Percentiles rank a stretch among this genome's conserved stretches.
Evolutionary conservation across 1,284 basidiomycete genomes (phyloP).

Genomic region (Moniliophthora roreri): DNA sequence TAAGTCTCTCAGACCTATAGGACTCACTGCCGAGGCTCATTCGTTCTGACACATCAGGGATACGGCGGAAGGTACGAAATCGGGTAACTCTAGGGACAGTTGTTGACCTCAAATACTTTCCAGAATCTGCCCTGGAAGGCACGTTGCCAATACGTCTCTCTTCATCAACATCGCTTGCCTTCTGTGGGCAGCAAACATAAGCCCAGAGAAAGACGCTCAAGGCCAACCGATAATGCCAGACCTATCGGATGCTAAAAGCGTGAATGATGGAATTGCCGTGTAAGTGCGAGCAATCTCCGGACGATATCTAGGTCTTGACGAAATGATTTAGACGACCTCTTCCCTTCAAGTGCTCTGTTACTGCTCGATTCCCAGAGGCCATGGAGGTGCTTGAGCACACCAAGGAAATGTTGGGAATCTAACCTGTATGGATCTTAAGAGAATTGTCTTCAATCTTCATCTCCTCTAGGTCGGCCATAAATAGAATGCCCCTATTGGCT

Average conservation of each 20-base stretch:
- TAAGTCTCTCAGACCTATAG: not conserved
- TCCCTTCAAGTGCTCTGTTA: not conserved
- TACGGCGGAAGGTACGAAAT: not conserved
- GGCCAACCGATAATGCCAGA: not conserved
- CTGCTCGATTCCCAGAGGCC: constrained; percentile 2
- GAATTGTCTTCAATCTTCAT: no score
- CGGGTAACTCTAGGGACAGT: not conserved
- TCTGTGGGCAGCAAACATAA: constrained; percentile 2
- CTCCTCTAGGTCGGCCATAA: no score
- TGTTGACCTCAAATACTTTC: not conserved
- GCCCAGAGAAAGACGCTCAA: not conserved
- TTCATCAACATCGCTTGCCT: constrained; percentile 7
- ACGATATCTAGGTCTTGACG: not conserved
- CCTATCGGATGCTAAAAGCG: not conserved
- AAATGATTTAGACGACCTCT: not conserved
- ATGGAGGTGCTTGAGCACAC: not conserved
- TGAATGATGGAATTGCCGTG: constrained; percentile 4
- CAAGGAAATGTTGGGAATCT: no score
- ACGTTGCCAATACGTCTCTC: constrained; percentile 4
- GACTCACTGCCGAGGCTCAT: not conserved
- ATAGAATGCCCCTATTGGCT: no score
- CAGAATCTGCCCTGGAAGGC: constrained; percentile 7
- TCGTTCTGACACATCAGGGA: not conserved
- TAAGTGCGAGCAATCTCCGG: not conserved
- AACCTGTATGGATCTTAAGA: no score